Evolutionary conservation across 768 basidiomycete species (phyloP).

Genomic region (Xanthoconium stramineum): DNA sequence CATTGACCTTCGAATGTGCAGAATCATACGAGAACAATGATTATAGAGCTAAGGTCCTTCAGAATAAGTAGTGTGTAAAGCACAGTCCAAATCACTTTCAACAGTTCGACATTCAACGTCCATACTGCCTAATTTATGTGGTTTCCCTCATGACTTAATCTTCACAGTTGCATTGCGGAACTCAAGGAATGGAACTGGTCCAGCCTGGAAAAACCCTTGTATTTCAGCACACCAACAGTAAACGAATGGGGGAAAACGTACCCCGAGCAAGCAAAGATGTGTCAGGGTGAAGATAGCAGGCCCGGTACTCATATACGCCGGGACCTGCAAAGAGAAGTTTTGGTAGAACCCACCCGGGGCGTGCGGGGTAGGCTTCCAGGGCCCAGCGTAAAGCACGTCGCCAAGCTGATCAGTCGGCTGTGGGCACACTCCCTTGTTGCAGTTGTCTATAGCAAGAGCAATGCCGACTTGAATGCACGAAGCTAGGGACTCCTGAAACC

Average conservation of each 20-base stretch:
- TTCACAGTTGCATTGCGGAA: slow-evolving; percentile 25
- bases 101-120: no score
- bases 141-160: background rate
- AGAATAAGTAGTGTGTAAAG: background rate
- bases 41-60: no score
- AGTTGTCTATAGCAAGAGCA: slow-evolving; percentile 23
- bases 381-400: slow-evolving; percentile 27
- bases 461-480: slow-evolving; percentile 29
- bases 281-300: slow-evolving; percentile 30
- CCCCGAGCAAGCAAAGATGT: slow-evolving; percentile 30
- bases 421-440: slow-evolving; percentile 23
- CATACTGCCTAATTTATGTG: no score
- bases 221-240: background rate
- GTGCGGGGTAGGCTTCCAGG: slow-evolving; percentile 24
- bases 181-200: slow-evolving; percentile 26
- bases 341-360: slow-evolving; percentile 23
- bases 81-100: background rate
- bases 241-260: background rate
- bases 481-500: slow-evolving; percentile 16
- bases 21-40: no score
- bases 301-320: slow-evolving; percentile 4
- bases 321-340: slow-evolving; percentile 26
- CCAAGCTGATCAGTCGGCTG: slow-evolving; percentile 20
- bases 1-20: no score
- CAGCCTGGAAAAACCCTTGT: slow-evolving; percentile 14